Evolutionary conservation across 352 stramenopile species (phyloP).

Genomic region (Globisporangium radiosum): DNA sequence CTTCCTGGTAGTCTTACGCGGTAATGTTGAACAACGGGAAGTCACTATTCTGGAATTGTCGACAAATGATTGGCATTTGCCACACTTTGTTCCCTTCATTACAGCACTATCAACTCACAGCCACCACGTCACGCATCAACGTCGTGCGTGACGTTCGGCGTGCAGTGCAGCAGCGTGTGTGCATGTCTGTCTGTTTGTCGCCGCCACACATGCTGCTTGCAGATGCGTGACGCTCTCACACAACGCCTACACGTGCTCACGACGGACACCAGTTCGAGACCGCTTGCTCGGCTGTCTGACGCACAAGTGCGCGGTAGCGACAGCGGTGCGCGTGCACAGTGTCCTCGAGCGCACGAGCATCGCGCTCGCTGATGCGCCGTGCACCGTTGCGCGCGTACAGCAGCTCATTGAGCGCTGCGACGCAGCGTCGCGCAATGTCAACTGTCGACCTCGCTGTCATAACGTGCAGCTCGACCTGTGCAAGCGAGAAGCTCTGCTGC

Average conservation of each 20-base stretch:
- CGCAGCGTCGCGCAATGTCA: slow-evolving; percentile 6
- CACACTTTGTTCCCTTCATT: too few species aligned
- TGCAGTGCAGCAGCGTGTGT: too few species aligned
- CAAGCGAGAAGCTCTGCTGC: slow-evolving; percentile 22
- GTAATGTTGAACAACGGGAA: too few species aligned
- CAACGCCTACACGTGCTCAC: too few species aligned
- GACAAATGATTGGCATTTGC: too few species aligned
- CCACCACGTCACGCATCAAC: too few species aligned
- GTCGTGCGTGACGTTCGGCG: too few species aligned
- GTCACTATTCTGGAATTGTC: too few species aligned
- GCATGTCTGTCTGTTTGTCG: neutral
- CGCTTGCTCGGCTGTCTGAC: slow-evolving; percentile 14
- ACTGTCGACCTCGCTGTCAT: slow-evolving; percentile 4
- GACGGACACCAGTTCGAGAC: slow-evolving; percentile 1
- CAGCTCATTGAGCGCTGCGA: slow-evolving; percentile 15
- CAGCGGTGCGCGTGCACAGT: slow-evolving; percentile 10
- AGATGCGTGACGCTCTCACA: too few species aligned
- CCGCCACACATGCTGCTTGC: neutral
- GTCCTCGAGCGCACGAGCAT: neutral
- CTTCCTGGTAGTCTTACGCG: too few species aligned
- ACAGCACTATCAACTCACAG: too few species aligned
- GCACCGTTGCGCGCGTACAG: slow-evolving; percentile 5
- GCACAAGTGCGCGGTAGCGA: slow-evolving; percentile 16
- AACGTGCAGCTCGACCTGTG: slow-evolving; percentile 20
- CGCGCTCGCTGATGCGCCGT: slow-evolving; percentile 9